Conservation (phyloP, 352 stramenopile genomes). For the Globisporangium heterothallicum region DNA sequence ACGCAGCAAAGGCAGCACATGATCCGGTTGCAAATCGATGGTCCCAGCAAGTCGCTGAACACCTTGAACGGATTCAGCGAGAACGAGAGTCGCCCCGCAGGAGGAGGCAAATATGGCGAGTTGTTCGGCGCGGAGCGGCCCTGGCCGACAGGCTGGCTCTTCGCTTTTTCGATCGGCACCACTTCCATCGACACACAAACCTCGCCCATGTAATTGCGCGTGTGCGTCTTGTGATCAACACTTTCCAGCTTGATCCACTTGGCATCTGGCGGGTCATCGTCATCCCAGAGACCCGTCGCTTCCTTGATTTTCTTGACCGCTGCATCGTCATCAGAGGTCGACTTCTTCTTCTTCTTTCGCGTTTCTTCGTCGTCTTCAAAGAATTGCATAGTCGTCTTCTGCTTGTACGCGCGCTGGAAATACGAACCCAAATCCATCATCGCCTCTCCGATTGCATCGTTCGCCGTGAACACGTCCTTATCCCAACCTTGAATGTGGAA, state of each 20-base stretch:
- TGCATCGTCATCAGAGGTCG: conserved; percentile 60
- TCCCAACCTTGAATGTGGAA: conserved; percentile 94
- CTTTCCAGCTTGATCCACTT: conserved; percentile 85
- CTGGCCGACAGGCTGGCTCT: conserved; percentile 70
- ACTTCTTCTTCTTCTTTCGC: conserved; percentile 76
- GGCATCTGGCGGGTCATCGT: conserved; percentile 68
- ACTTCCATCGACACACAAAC: conserved; percentile 86
- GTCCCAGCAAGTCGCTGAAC: conserved; percentile 81
- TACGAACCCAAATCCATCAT: conserved; percentile 68
- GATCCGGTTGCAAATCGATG: conserved; percentile 80
- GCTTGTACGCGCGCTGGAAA: conserved; percentile 81
- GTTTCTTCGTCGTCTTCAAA: conserved; percentile 81
- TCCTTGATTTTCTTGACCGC: conserved; percentile 83
- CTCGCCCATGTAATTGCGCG: conserved; percentile 81
- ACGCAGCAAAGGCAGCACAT: conserved; percentile 85
- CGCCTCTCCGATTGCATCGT: conserved; percentile 88
- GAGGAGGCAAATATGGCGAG: conserved; percentile 88
- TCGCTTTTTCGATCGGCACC: conserved; percentile 81
- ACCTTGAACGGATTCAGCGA: conserved; percentile 90
- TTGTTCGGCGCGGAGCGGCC: conserved; percentile 89
- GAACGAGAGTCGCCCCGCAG: conserved; percentile 87
- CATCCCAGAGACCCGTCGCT: conserved; percentile 79
- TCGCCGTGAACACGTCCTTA: conserved; percentile 90
- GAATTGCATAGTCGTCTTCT: conserved; percentile 66
- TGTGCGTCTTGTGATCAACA: conserved; percentile 75